A percentile compares a stretch with the other conserved stretches of the same genome.
Evolutionary conservation across 164 flowering plant species (phyloP).

Genomic region (Platanus orientalis): DNA sequence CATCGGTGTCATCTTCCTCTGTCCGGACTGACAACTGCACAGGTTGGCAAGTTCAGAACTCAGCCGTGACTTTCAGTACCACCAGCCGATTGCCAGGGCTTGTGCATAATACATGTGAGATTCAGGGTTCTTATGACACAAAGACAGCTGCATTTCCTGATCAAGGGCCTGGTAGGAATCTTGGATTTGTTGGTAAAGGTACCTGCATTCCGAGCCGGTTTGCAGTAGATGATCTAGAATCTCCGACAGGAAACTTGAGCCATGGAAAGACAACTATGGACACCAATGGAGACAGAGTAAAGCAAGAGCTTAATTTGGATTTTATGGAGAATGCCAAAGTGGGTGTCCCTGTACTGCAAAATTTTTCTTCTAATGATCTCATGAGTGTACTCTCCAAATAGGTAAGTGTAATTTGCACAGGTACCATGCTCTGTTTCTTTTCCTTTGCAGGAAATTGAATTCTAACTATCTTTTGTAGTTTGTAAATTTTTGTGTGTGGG

Average conservation of each 20-base stretch:
- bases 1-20: constrained; percentile 37
- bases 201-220: constrained; percentile 49
- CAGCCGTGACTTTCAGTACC: constrained; percentile 23
- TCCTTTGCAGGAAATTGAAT: background rate
- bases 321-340: constrained; percentile 34
- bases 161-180: constrained; percentile 38
- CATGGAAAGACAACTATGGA: constrained; percentile 27
- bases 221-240: constrained; percentile 52
- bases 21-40: constrained; percentile 28
- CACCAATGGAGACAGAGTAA: constrained; percentile 31
- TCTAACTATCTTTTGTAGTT: too few species aligned
- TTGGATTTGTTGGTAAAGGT: constrained; percentile 51
- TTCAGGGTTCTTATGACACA: constrained; percentile 32
- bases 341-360: constrained; percentile 31
- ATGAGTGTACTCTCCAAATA: constrained; percentile 68
- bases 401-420: constrained; percentile 23
- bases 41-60: constrained; percentile 33
- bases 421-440: background rate
- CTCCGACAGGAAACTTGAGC: constrained; percentile 23
- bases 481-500: too few species aligned
- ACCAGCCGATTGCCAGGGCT: constrained; percentile 27
- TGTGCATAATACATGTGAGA: constrained; percentile 24
- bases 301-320: constrained; percentile 53
- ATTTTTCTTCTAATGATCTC: constrained; percentile 43
- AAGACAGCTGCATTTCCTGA: constrained; percentile 30